phyloP scores from a whole-genome alignment of 148 eudicot genomes.

The Salicornia ramosissima region DNA sequence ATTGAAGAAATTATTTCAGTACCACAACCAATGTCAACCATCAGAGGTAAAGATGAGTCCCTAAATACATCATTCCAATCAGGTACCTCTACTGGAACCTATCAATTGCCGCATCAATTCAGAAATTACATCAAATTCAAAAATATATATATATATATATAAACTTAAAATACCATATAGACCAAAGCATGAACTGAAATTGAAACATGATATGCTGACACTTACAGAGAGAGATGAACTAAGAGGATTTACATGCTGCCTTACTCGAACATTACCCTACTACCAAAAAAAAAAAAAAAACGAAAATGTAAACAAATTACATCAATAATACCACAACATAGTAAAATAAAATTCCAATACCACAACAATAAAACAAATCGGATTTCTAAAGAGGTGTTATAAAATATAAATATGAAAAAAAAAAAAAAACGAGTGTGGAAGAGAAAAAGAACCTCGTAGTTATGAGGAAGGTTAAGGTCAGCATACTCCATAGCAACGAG shows the following conservation, averaged over 20 bases:
- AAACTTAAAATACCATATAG: background rate
- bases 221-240: slow-evolving; percentile 49
- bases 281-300: slow-evolving; percentile 46
- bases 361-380: too few relatives aligned
- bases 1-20: slow-evolving; percentile 4
- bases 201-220: background rate
- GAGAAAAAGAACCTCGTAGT: slow-evolving; percentile 21
- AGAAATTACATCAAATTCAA: slow-evolving; percentile 5
- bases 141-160: too few relatives aligned
- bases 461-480: slow-evolving; percentile 47
- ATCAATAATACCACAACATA: too few relatives aligned
- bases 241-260: slow-evolving; percentile 98
- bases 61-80: slow-evolving; percentile 73
- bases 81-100: slow-evolving; percentile 75
- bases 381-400: too few relatives aligned
- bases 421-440: background rate
- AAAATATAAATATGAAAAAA: slow-evolving; percentile 2
- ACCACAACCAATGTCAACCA: slow-evolving; percentile 95
- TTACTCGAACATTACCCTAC: slow-evolving; percentile 65
- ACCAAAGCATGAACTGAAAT: background rate
- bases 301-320: too few relatives aligned
- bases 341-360: too few relatives aligned
- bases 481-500: slow-evolving; percentile 59
- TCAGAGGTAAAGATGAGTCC: slow-evolving; percentile 64
- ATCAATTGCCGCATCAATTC: slow-evolving; percentile 24